Evolutionary conservation across 2,329 filamentous ascomycete genomes (phyloP).

Genomic region (Onygenales sp.): DNA sequence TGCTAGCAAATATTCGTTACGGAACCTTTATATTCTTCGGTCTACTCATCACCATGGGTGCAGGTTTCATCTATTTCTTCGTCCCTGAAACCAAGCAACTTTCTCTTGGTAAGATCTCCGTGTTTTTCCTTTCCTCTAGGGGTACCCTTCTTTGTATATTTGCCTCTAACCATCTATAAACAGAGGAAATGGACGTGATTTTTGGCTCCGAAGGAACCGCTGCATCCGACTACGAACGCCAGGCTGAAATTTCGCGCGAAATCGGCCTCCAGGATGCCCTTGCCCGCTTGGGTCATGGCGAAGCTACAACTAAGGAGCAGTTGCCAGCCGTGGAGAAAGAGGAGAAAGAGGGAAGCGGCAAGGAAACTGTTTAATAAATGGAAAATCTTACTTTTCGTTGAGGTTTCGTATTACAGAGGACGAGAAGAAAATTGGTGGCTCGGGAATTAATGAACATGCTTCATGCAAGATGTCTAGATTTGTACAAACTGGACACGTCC

Average conservation of each 20-base stretch:
- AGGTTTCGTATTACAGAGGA: too few species aligned
- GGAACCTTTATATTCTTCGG: constrained; percentile 67
- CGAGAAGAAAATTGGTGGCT: too few species aligned
- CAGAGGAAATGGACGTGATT: constrained; percentile 52
- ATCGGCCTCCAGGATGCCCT: constrained; percentile 45
- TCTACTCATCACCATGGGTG: constrained; percentile 52
- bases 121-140: background rate
- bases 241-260: constrained; percentile 60
- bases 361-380: too few species aligned
- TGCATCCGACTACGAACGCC: constrained; percentile 57
- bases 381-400: too few species aligned
- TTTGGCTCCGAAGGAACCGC: constrained; percentile 60
- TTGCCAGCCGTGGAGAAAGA: too few species aligned
- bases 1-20: constrained; percentile 55
- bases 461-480: too few species aligned
- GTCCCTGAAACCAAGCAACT: constrained; percentile 46
- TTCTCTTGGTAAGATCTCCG: constrained; percentile 20
- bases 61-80: constrained; percentile 42
- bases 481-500: too few species aligned
- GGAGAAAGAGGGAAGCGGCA: too few species aligned
- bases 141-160: background rate
- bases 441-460: too few species aligned
- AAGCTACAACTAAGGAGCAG: background rate
- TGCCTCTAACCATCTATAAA: background rate
- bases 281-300: background rate